Evolutionary conservation across 192 early-diverging fungal species (phyloP).

Genomic region (Coemansia umbellata): DNA sequence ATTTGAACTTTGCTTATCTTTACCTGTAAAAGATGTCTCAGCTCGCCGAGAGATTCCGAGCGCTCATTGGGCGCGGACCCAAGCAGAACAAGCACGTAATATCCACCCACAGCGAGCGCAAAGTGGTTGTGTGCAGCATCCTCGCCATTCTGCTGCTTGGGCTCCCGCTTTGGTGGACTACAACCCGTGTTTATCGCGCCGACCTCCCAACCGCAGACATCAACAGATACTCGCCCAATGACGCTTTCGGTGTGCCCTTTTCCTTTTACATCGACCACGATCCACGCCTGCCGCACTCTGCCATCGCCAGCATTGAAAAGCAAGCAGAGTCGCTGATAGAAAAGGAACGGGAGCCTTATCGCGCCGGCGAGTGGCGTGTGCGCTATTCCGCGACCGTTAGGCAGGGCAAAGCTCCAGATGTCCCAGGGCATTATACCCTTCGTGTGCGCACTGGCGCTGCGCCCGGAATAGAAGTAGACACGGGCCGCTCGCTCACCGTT

Average conservation of each 20-base stretch:
- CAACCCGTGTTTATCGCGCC: constrained; percentile 50
- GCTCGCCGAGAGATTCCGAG: constrained; percentile 22
- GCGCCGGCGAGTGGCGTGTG: constrained; percentile 18
- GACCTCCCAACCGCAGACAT: constrained; percentile 26
- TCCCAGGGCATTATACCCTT: constrained; percentile 36
- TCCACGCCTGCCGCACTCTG: neutral
- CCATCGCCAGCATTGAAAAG: neutral
- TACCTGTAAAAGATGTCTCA: neutral
- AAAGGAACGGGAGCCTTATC: constrained; percentile 3
- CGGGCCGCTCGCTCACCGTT: constrained; percentile 4
- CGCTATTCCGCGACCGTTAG: constrained; percentile 2
- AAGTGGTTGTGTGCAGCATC: constrained; percentile 42
- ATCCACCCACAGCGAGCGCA: constrained; percentile 36
- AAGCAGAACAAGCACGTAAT: constrained; percentile 16
- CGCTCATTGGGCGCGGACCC: constrained; percentile 14
- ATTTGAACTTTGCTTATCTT: neutral
- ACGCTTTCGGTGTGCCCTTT: constrained; percentile 19
- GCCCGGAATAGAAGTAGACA: neutral
- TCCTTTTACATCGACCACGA: constrained; percentile 26
- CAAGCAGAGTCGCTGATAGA: constrained; percentile 10
- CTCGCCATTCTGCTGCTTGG: constrained; percentile 27
- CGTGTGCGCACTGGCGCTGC: constrained; percentile 3
- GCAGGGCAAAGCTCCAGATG: constrained; percentile 1
- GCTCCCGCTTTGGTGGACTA: constrained; percentile 51
- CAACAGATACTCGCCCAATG: constrained; percentile 5